Evolutionary conservation across 108 stramenopile species (phyloP).

Genomic region (Skeletonema menzelii): DNA sequence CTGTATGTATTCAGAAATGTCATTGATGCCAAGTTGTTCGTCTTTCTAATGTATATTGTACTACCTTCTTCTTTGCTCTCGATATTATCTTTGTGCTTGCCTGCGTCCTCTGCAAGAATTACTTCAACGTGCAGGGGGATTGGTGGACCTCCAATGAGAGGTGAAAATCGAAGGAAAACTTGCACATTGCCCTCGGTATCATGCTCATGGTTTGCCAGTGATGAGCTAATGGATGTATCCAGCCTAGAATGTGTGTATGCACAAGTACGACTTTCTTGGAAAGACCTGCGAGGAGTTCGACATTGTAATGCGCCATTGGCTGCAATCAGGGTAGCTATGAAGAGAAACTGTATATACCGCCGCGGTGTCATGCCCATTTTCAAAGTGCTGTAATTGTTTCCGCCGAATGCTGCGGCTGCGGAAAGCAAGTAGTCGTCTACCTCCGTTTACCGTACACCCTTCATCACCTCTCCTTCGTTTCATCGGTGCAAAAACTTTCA

Average conservation of each 20-base stretch:
- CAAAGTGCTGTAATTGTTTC: no score
- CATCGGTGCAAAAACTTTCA: no score
- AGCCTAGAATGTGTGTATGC: neutral
- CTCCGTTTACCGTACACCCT: no score
- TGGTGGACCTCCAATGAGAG: constrained; percentile 43
- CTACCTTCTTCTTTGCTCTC: neutral
- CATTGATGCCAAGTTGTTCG: neutral
- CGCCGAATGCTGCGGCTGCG: no score
- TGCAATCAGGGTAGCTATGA: neutral
- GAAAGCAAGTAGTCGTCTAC: no score
- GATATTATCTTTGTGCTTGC: neutral
- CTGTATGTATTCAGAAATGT: constrained; percentile 3
- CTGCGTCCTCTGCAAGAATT: constrained; percentile 9
- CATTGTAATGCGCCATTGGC: neutral
- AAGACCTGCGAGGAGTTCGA: neutral
- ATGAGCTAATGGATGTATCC: neutral
- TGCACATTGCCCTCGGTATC: neutral
- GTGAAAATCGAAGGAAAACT: constrained; percentile 37
- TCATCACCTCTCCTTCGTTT: no score
- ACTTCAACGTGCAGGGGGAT: constrained; percentile 51
- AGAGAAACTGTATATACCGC: neutral
- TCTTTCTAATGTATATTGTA: constrained; percentile 6
- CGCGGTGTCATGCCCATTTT: neutral
- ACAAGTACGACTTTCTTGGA: neutral
- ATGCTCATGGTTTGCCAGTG: neutral